Conservation (phyloP, 2,329 filamentous ascomycete genomes). For the Thelonectria discophora region DNA sequence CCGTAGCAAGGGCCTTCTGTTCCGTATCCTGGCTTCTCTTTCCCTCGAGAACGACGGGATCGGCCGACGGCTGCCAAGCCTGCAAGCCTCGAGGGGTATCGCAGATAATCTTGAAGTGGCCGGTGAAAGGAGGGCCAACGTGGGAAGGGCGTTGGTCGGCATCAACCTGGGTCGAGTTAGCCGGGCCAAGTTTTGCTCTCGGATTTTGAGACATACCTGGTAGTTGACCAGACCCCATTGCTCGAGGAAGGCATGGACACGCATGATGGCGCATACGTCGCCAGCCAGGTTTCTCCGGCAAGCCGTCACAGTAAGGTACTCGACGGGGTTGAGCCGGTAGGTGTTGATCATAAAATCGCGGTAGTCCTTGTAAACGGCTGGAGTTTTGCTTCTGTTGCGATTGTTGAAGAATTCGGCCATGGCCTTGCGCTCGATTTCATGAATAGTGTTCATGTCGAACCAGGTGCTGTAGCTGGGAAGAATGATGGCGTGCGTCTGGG, state of each 20-base stretch:
- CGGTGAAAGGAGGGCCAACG: slow-evolving; percentile 95
- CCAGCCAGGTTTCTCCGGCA: slow-evolving; percentile 94
- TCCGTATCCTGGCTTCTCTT: slow-evolving; percentile 75
- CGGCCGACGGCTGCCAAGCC: slow-evolving; percentile 90
- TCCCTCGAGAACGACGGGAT: slow-evolving; percentile 71
- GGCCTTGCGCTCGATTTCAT: slow-evolving; percentile 91
- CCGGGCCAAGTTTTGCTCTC: not conserved
- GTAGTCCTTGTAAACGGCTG: slow-evolving; percentile 97
- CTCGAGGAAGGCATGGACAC: slow-evolving; percentile 96
- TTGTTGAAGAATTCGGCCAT: slow-evolving; percentile 99
- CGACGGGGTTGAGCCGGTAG: slow-evolving; percentile 92
- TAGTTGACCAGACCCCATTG: slow-evolving; percentile 99
- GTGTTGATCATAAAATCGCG: slow-evolving; percentile 99
- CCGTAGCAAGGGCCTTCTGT: slow-evolving; percentile 70
- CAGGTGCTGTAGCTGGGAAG: slow-evolving; percentile 97
- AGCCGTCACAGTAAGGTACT: slow-evolving; percentile 96
- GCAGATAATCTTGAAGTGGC: slow-evolving; percentile 94
- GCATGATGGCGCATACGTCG: slow-evolving; percentile 99
- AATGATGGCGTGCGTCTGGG: slow-evolving; percentile 94
- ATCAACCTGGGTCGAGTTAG: slow-evolving; percentile 75
- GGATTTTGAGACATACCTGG: slow-evolving; percentile 68
- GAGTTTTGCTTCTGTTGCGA: slow-evolving; percentile 97
- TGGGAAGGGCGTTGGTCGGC: slow-evolving; percentile 94
- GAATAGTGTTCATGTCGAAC: slow-evolving; percentile 97
- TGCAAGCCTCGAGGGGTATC: slow-evolving; percentile 95